Percentiles rank a stretch among this genome's conserved stretches.
These are phyloP conservation scores for Thuja plicata DNA, from an alignment of 83 land plant species.

Conservation along the genomic window DNA sequence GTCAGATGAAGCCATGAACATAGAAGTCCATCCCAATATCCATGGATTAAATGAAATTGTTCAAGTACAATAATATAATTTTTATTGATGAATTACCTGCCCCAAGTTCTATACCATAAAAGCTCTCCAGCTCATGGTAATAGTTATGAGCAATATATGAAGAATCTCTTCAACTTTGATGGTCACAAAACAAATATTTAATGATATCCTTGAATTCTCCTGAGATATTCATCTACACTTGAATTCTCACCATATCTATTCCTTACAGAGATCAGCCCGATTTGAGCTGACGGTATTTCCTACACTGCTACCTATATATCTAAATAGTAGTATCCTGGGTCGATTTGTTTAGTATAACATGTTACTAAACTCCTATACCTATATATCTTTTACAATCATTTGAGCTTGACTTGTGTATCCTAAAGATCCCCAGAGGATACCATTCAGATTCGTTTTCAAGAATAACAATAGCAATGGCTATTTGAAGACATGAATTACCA, in stretches of 20 bases:
- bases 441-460: neutral
- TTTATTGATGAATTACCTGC: no score
- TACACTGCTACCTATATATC: neutral
- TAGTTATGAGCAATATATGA: no score
- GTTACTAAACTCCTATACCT: neutral
- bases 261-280: neutral
- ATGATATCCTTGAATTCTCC: neutral
- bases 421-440: neutral
- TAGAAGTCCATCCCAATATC: no score
- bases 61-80: no score
- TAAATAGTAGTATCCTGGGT: neutral
- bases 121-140: neutral
- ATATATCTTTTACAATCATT: neutral
- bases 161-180: no score
- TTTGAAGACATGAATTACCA: no score
- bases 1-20: no score
- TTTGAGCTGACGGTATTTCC: neutral
- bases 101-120: no score
- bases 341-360: neutral
- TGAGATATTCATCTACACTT: neutral
- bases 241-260: neutral
- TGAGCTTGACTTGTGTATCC: neutral
- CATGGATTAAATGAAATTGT: no score
- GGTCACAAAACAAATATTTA: no score
- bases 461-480: no score